Conservation (phyloP, 1,284 basidiomycete genomes). For the Naganishia sp. region DNA sequence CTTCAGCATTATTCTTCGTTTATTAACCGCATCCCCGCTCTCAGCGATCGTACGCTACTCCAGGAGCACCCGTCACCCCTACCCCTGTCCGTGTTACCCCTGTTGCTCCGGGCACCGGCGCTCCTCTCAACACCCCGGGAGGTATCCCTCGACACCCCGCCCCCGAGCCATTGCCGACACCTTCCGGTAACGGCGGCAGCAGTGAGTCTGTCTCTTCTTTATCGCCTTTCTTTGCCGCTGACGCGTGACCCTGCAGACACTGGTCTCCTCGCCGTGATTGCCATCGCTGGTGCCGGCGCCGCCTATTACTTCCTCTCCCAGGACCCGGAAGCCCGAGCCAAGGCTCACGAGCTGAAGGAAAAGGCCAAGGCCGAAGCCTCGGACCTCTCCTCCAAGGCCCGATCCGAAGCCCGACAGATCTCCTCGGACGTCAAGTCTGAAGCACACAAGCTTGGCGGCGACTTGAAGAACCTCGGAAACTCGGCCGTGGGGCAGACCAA, state of each 20-base stretch:
- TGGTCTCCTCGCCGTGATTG: slow-evolving; percentile 28
- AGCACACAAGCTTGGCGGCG: slow-evolving; percentile 32
- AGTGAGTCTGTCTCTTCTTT: slow-evolving; percentile 13
- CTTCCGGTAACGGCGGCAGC: slow-evolving; percentile 22
- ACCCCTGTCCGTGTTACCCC: slow-evolving; percentile 10
- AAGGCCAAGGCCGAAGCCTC: slow-evolving; percentile 27
- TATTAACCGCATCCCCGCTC: background rate
- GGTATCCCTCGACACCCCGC: slow-evolving; percentile 20
- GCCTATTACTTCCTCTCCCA: slow-evolving; percentile 34
- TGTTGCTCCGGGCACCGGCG: slow-evolving; percentile 21
- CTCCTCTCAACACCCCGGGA: slow-evolving; percentile 22
- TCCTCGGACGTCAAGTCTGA: slow-evolving; percentile 28
- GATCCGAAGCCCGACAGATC: slow-evolving; percentile 19
- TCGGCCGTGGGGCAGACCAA: slow-evolving; percentile 25
- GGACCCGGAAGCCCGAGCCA: slow-evolving; percentile 28
- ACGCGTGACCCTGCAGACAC: slow-evolving; percentile 7
- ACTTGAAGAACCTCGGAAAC: slow-evolving; percentile 29
- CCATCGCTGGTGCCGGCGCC: slow-evolving; percentile 28
- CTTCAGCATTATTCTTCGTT: background rate
- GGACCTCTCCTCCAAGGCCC: slow-evolving; percentile 23
- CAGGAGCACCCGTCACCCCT: slow-evolving; percentile 22
- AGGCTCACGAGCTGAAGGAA: slow-evolving; percentile 27
- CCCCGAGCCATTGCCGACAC: slow-evolving; percentile 22
- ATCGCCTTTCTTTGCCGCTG: too few relatives aligned
- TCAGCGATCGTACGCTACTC: slow-evolving; percentile 11